These are phyloP conservation scores for Aquanectria penicillioides DNA, from an alignment of 2,329 filamentous ascomycete genomes.

Conservation along the genomic window DNA sequence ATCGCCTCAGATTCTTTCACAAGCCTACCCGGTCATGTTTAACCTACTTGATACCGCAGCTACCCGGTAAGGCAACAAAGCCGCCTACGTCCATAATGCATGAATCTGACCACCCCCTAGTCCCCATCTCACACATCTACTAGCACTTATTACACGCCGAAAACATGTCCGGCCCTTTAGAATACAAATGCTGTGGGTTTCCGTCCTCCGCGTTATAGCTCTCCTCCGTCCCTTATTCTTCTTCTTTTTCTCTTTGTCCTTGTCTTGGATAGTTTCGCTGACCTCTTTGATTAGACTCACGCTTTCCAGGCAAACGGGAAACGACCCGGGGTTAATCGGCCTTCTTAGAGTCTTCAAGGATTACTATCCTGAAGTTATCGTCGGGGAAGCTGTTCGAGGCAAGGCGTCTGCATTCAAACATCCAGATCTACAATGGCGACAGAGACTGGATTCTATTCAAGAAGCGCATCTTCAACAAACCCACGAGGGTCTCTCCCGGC, in stretches of 20 bases:
- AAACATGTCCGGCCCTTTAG: conserved; percentile 86
- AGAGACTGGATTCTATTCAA: conserved; percentile 74
- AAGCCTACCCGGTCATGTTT: conserved; percentile 80
- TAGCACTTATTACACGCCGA: conserved; percentile 81
- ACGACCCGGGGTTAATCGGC: conserved; percentile 78
- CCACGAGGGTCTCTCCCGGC: conserved; percentile 48
- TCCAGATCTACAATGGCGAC: conserved; percentile 80
- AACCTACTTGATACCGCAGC: conserved; percentile 84
- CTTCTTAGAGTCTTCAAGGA: conserved; percentile 87
- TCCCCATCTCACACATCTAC: conserved; percentile 76
- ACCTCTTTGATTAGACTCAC: no score
- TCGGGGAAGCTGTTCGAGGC: conserved; percentile 72
- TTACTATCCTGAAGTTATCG: conserved; percentile 89
- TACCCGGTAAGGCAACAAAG: conserved; percentile 63
- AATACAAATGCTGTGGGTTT: conserved; percentile 76
- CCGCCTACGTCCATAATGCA: neutral
- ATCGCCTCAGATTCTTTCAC: conserved; percentile 69
- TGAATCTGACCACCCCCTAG: conserved; percentile 47
- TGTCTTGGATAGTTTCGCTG: no score
- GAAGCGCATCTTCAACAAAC: conserved; percentile 62
- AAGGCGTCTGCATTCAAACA: conserved; percentile 74
- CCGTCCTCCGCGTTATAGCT: no score
- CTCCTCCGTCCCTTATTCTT: no score
- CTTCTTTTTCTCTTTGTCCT: no score
- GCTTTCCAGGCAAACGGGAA: conserved; percentile 69